Base-by-base conservation (phyloP, 257 asterid genomes). In the Solanum medicagineum region DNA sequence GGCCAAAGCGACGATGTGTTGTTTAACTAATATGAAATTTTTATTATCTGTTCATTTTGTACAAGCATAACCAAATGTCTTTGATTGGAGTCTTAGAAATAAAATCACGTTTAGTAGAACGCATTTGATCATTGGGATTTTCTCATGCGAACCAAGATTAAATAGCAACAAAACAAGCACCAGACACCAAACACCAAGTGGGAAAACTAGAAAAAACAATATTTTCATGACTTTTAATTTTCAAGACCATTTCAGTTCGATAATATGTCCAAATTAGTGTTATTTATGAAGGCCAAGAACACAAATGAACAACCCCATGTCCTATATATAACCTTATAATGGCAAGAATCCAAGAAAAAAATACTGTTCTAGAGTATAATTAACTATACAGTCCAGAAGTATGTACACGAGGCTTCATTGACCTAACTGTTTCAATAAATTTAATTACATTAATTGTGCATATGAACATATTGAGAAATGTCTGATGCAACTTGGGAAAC, bases 1-100 rank as follows among this genome's bases (percentile, higher is more conserved):
- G 93, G 94, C 97, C 97, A 93, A 93, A 92, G 92, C 92, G 93
- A 89, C 92, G 0, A 36, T 36, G 0, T 36, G 42, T 36, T 36
- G 6, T 36, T 36, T 1, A 36, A 36, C 6, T 36, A 36, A 36
- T 36, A 36, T 3, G 36, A 32, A 32, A 32, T 32, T 3, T 32
- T 4, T 32, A 32, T 32, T 29, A 32, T 32, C 36, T 32, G n/a
- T n/a, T n/a, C 3, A 32, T 32, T 32, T 32, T 32, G 36, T 32
- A 32, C 36, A 69, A 36, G 17, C 16, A 69, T 32, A 29, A 32
- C 74, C 74, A 66, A 1, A 66, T 13, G 12, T 66, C 12, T 8
- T 11, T 13, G 20, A 7, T 15, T 29, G n/a, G 10, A 66, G 74
- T 3, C n/a, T 6, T 22, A 62, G 16, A 62, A 22, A 62, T 62